Evolutionary conservation across 768 basidiomycete species (phyloP), one percentile per base, ranked within the genome.

Genomic region (Tremella fuciformis): DNA sequence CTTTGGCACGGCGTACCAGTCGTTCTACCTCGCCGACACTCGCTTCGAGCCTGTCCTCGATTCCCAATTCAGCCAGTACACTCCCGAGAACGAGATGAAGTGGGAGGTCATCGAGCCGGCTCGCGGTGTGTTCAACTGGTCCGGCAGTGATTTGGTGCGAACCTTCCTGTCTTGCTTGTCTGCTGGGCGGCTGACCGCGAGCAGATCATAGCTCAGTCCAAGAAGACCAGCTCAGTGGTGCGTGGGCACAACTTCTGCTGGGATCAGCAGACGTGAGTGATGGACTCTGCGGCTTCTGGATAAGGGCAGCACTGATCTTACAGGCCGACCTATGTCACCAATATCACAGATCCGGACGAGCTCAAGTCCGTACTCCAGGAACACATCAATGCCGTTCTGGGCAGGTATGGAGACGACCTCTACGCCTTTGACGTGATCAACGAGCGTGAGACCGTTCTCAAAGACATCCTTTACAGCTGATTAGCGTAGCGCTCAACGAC

Each of bases 61-160:
- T 16, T 34, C 44, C 1, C 55, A 71, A 41, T 71, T 71, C 53
- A 50, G 60, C 39, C 62, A 63, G 50, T 64, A 59, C 57, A 71
- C 70, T 13, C 67, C 67, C 21, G 70, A 71, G 46, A 71, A 71
- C 42, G 70, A 71, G 63, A 63, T 68, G 63, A 71, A 71, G 41
- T 71, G 70, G 70, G 66, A 68, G 54, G 67, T 71, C 15, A 62
- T 71, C 21, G 42, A 71, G 54, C 66, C 70, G 16, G 29, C 55
- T 19, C 34, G 60, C 46, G 64, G 64, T 1, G 63, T 65, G 8
- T 71, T 66, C 60, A 69, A 71, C 56, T 71, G 67, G 64, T 68
- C 67, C 13, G 70, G 70, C 19, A 52, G 53, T 4, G 70, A 71
- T 44, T 49, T 69, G 57, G 70, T 69, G 37, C 53, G 66, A 40